Base-by-base conservation (phyloP, 306 rosid species). In the Notholithocarpus densiflorus region DNA sequence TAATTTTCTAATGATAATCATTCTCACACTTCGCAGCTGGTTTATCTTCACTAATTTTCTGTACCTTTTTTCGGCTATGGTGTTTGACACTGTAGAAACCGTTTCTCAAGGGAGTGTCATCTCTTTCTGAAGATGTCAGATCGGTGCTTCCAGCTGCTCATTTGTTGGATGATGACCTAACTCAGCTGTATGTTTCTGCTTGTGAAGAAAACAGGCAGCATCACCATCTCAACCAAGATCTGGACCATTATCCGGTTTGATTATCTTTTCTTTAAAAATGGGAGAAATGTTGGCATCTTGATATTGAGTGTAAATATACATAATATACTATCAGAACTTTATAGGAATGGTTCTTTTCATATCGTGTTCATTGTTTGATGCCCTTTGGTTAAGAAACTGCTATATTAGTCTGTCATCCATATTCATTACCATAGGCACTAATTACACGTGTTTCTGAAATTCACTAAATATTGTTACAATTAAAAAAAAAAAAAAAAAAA, bases 181-280 rank as follows among this genome's bases (percentile, higher is more conserved):
- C 85, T 71, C 84, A 71, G 85, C 85, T 88, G 10, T 82, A 79
- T 76, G 68, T 55, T 65, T 66, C 74, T 84, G 88, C 83, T 70
- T 34, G 72, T 72, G 80, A 78, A 82, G 88, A 62, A 75, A 84
- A 82, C 54, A 66, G 78, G 32, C 73, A 37, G 19, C 64, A 26
- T n/a, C 64, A 55, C 27, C 69, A 72, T 64, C 64, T 72, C 78
- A 82, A 76, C 52, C 75, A 71, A 55, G 85, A 84, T 57, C 78
- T 88, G 73, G 78, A 75, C 21, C 92, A 84, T 72, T 88, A 88
- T 80, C 89, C 87, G 80, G 90, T 88, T 27, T 45, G 92, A 66
- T 37, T 66, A 0, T 59, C 14, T 74, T 55, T 51, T 23, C 34
- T 62, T 15, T 19, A 57, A 31, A 51, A 45, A 31, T 20, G 24